Evolutionary conservation across 192 early-diverging fungal genomes (phyloP), one percentile per base, ranked within the genome.

Genomic region (Umbelopsis isabellina): DNA sequence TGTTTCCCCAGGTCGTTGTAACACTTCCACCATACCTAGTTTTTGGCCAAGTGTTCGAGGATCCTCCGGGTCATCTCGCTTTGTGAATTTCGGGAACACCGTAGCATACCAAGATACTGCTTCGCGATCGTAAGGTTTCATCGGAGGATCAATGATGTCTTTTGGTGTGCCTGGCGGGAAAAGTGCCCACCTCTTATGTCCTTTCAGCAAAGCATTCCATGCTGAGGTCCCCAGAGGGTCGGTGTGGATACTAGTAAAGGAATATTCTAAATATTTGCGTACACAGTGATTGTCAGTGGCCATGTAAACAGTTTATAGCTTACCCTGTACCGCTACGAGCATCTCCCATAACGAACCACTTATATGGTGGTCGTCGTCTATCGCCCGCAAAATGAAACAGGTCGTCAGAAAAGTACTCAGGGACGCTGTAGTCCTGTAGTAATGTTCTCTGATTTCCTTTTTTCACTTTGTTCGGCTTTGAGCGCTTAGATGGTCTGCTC

Each of bases 161-260:
- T 84, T 87, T 2, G 88, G 84, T 10, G 84, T 84, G 33, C 67
- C 72, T n/a, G 93, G 93, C 9, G 93, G 93, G 68, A 91, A 94
- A 9, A 94, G 73, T 35, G 83, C 86, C 92, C 92, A 93, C 30
- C 91, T 78, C 74, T 94, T 94, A 67, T 89, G 87, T 4, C 91
- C 91, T 16, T 72, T 64, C 9, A 93, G 65, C 3, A 94, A 66
- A 9, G 91, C 83, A 71, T 93, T 94, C 93, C 93, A 94, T 3
- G 92, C 92, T 35, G 84, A 87, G 6, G 92, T 94, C 15, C 92
- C 92, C 21, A 94, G 78, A 21, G 92, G 92, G 69, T 94, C 91
- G 33, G 83, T 79, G 48, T 87, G 86, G 45, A 87, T 86, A 16
- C 76, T 78, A 66, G 22, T 30, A 35, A 13, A 25, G 22, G 2